phyloP scores from a whole-genome alignment of 164 flowering plant species.

The Piper longum region DNA sequence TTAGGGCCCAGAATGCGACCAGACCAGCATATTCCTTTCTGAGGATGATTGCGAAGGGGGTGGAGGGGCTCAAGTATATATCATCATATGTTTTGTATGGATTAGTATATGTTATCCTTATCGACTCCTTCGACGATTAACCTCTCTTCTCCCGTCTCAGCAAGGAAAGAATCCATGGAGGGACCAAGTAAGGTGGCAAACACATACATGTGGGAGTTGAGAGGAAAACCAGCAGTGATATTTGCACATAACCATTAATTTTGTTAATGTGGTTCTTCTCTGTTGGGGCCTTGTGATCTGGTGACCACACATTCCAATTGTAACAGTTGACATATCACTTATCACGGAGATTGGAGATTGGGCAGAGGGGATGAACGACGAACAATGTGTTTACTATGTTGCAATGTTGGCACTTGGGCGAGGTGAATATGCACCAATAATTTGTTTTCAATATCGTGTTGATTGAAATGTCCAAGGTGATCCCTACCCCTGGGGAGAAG shows the following conservation, averaged over 20 bases:
- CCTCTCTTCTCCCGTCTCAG: not conserved
- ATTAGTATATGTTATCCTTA: slow-evolving; percentile 2
- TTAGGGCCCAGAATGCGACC: slow-evolving; percentile 18
- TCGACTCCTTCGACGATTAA: not conserved
- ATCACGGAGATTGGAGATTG: too few species aligned
- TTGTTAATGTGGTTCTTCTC: slow-evolving; percentile 1
- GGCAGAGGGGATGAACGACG: too few species aligned
- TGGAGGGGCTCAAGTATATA: slow-evolving; percentile 21
- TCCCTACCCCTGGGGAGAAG: not conserved
- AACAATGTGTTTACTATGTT: too few species aligned
- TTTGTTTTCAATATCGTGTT: not conserved
- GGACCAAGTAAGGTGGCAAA: slow-evolving; percentile 57
- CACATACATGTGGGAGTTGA: slow-evolving; percentile 49
- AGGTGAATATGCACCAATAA: not conserved
- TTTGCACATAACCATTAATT: slow-evolving; percentile 2
- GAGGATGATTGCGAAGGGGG: slow-evolving; percentile 31
- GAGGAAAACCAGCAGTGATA: slow-evolving; percentile 10
- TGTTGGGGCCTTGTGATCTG: not conserved
- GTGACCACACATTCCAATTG: slow-evolving; percentile 22
- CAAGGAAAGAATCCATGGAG: slow-evolving; percentile 6
- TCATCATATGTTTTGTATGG: slow-evolving; percentile 4
- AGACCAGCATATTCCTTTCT: slow-evolving; percentile 26
- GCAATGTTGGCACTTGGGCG: too few species aligned
- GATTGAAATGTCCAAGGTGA: not conserved
- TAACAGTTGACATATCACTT: slow-evolving; percentile 10